Conservation (phyloP, 768 basidiomycete species). For the Kwoniella sp. region DNA sequence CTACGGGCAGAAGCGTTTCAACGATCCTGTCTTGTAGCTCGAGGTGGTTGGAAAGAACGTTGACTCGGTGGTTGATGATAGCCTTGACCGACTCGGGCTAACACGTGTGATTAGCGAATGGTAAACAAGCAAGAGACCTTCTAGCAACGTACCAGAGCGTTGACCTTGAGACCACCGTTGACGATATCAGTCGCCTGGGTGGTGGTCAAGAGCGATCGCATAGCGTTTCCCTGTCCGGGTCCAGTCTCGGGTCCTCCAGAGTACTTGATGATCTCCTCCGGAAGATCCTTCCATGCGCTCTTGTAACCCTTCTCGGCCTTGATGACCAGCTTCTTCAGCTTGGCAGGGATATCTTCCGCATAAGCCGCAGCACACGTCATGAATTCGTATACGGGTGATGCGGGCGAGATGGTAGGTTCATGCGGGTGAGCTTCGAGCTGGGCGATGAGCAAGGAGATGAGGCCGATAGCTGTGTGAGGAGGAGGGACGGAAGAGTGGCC, state of each 20-base stretch:
- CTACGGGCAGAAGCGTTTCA: conserved; percentile 37
- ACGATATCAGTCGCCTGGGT: conserved; percentile 77
- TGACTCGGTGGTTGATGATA: conserved; percentile 53
- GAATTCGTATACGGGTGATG: conserved; percentile 44
- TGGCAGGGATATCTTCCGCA: conserved; percentile 61
- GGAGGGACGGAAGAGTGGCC: conserved; percentile 87
- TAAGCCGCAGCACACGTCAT: conserved; percentile 70
- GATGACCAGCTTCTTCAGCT: conserved; percentile 45
- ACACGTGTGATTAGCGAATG: conserved; percentile 7
- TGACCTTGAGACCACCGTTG: conserved; percentile 62
- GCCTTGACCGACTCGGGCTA: conserved; percentile 47
- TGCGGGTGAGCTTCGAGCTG: conserved; percentile 68
- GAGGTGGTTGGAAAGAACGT: conserved; percentile 41
- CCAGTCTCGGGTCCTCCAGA: conserved; percentile 21
- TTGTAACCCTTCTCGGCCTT: conserved; percentile 37
- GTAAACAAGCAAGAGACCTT: background rate
- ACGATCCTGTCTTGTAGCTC: conserved; percentile 39
- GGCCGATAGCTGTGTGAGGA: conserved; percentile 75
- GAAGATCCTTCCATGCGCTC: conserved; percentile 61
- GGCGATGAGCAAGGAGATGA: conserved; percentile 70
- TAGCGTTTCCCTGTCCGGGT: conserved; percentile 34
- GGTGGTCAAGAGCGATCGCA: conserved; percentile 39
- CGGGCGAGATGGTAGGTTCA: conserved; percentile 43
- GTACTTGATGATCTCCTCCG: conserved; percentile 29
- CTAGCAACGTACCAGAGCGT: conserved; percentile 67